A percentile compares a stretch with the other conserved stretches of the same genome.
phyloP scores from a whole-genome alignment of 371 early-diverging fungal genomes.

The Conidiobolus incongruus region DNA sequence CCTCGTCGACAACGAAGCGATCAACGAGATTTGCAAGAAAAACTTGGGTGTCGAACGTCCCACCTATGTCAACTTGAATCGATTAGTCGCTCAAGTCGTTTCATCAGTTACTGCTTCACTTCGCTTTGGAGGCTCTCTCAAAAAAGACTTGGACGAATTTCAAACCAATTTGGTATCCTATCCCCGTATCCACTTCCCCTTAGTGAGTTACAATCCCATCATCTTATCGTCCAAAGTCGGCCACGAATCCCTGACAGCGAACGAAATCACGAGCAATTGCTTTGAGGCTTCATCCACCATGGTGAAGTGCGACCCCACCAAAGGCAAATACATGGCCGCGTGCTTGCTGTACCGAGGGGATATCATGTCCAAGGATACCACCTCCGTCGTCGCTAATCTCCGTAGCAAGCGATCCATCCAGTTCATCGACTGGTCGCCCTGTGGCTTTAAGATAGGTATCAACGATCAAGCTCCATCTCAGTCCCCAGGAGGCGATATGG shows the following conservation, averaged over 20 bases:
- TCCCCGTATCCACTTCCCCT: no score
- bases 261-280: conserved; percentile 78
- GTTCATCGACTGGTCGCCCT: conserved; percentile 98
- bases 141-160: conserved; percentile 93
- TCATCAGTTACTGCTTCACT: conserved; percentile 99
- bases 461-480: conserved; percentile 76
- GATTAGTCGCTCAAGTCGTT: conserved; percentile 98
- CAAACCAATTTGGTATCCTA: conserved; percentile 96
- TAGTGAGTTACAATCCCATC: conserved; percentile 89
- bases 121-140: conserved; percentile 92
- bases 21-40: no score
- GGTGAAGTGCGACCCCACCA: conserved; percentile 88
- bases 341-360: conserved; percentile 89
- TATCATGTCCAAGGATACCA: conserved; percentile 69
- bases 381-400: conserved; percentile 66
- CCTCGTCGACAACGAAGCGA: no score
- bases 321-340: conserved; percentile 93
- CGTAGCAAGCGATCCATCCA: conserved; percentile 81
- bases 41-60: no score
- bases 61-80: conserved; percentile 94
- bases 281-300: conserved; percentile 90
- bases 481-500: conserved; percentile 76
- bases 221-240: conserved; percentile 72
- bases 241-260: conserved; percentile 76
- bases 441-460: conserved; percentile 97